Conservation (phyloP, 106 monocot genomes). For the Amphibolis antarctica region DNA sequence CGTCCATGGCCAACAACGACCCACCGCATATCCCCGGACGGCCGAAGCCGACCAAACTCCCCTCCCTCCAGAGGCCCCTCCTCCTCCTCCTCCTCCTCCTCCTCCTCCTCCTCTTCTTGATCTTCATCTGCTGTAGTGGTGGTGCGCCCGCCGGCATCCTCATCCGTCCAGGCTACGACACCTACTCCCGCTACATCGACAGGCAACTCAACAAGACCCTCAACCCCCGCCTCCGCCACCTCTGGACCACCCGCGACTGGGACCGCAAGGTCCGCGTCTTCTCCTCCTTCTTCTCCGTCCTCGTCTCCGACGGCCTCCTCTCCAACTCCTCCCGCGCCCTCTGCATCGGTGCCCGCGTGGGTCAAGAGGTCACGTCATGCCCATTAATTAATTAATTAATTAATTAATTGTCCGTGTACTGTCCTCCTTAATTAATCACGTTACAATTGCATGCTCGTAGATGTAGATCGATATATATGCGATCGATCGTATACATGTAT, state of each 20-base stretch:
- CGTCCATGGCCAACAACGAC: too few species aligned
- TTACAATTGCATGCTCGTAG: neutral
- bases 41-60: neutral
- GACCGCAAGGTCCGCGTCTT: constrained; percentile 74
- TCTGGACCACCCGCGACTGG: constrained; percentile 94
- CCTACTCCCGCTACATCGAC: constrained; percentile 68
- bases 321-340: constrained; percentile 56
- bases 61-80: constrained; percentile 7
- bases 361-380: constrained; percentile 77
- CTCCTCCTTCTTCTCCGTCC: constrained; percentile 50
- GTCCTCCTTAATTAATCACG: neutral
- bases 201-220: constrained; percentile 88
- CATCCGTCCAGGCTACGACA: constrained; percentile 41
- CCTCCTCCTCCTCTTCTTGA: constrained; percentile 1
- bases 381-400: too few species aligned
- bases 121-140: neutral
- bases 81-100: constrained; percentile 11
- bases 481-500: neutral
- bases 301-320: constrained; percentile 31
- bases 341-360: constrained; percentile 80
- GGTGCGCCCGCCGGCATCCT: constrained; percentile 15
- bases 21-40: too few species aligned
- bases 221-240: constrained; percentile 56
- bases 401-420: too few species aligned
- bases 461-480: neutral